Evolutionary conservation across 352 stramenopile species (phyloP).

Genomic region (Globisporangium mamillatum): DNA sequence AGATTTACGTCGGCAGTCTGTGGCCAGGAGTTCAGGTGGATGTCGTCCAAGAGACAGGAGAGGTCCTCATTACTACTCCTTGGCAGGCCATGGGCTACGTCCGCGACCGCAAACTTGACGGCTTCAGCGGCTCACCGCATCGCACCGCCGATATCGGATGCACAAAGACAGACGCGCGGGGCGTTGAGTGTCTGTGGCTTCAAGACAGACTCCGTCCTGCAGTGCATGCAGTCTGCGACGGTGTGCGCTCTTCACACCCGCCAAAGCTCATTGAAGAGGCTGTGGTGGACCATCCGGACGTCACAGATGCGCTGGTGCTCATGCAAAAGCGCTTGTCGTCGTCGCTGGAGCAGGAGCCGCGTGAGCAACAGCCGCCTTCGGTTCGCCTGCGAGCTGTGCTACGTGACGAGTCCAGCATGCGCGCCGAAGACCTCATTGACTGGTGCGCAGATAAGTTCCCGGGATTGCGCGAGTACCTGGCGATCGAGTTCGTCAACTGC

Average conservation of each 20-base stretch:
- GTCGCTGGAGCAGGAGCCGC: too few relatives aligned
- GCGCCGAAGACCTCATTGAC: slow-evolving; percentile 31
- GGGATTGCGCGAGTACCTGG: slow-evolving; percentile 27
- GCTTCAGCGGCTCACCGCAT: slow-evolving; percentile 36
- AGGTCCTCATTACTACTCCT: slow-evolving; percentile 75
- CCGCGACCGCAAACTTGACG: slow-evolving; percentile 39
- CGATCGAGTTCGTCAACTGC: slow-evolving; percentile 56
- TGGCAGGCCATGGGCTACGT: slow-evolving; percentile 84
- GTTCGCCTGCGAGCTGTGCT: slow-evolving; percentile 39
- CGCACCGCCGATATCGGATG: slow-evolving; percentile 60
- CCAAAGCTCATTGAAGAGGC: slow-evolving; percentile 43
- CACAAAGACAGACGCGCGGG: slow-evolving; percentile 16
- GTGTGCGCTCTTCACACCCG: slow-evolving; percentile 21
- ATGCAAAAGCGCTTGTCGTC: slow-evolving; percentile 24
- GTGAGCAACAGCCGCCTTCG: slow-evolving; percentile 1
- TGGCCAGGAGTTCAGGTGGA: slow-evolving; percentile 65
- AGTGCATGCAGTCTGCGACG: slow-evolving; percentile 33
- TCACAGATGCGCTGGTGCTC: slow-evolving; percentile 56
- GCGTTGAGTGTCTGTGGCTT: slow-evolving; percentile 56
- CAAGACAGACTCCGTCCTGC: slow-evolving; percentile 54
- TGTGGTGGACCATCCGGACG: slow-evolving; percentile 32
- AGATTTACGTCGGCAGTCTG: slow-evolving; percentile 59
- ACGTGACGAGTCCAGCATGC: slow-evolving; percentile 20
- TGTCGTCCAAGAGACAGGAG: slow-evolving; percentile 37
- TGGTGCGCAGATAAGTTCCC: slow-evolving; percentile 41